Conservation (phyloP, 129 eudicot species). For the Flaveria bidentis region DNA sequence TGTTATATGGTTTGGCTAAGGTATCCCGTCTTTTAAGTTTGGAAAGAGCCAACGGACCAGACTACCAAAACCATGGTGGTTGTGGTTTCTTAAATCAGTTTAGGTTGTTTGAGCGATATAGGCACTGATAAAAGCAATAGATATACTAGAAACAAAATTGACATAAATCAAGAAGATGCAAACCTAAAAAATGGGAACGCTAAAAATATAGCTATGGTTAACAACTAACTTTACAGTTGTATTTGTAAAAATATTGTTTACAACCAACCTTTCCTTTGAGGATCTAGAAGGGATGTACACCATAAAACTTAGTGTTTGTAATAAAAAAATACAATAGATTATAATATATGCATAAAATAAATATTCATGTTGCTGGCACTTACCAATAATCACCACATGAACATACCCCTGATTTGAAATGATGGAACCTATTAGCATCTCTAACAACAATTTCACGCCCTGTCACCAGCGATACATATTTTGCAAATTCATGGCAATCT, state of each 20-base stretch:
- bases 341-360: not conserved
- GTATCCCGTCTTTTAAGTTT: too few species aligned
- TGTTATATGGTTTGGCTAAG: too few species aligned
- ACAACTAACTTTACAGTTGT: not conserved
- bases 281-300: not conserved
- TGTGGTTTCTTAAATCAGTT: not conserved
- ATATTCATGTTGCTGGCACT: not conserved
- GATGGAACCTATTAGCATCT: constrained; percentile 51
- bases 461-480: constrained; percentile 48
- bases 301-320: not conserved
- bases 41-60: too few species aligned
- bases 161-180: not conserved
- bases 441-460: constrained; percentile 46
- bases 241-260: not conserved
- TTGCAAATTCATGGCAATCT: constrained; percentile 58
- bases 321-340: not conserved
- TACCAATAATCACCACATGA: constrained; percentile 62
- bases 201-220: not conserved
- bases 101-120: not conserved
- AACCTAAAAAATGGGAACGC: not conserved
- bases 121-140: not conserved
- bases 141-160: not conserved
- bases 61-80: not conserved
- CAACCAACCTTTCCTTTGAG: not conserved
- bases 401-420: constrained; percentile 48